Base-by-base conservation (phyloP, 2,329 filamentous ascomycete species). In the Neodidymelliopsis sp. region DNA sequence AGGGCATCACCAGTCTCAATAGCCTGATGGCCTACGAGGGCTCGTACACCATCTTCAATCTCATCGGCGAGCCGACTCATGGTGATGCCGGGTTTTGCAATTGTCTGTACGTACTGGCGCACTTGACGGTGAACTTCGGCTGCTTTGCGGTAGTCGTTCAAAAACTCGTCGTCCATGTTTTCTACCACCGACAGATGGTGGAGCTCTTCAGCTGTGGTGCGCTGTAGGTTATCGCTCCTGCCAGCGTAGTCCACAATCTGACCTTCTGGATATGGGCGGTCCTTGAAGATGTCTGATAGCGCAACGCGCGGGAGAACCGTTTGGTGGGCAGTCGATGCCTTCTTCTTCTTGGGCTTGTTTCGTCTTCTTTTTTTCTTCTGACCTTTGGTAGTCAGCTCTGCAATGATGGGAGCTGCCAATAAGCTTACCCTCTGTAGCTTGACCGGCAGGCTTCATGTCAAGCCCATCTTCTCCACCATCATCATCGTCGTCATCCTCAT, bases 111-210 rank as follows among this genome's bases (percentile, higher is more conserved):
- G 79, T 89, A 89, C 68, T 90, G 85, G 46, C 90, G 87, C 49
- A 94, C 90, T 70, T 95, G 90, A 49, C 91, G 85, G 71, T 96
- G 90, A 10, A 90, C 83, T 74, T 95, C 91, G n/a, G 90, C 90
- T 29, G 85, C 90, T 67, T 93, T 84, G 53, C 91, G 87, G 70
- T 92, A 94, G 66, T 95, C 90, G 42, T 80, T 78, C 43, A 94
- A 74, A 74, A 90, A 92, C 41, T 90, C 85, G 57, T 83, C 84
- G 67, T 90, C 86, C 77, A 91, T 84, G 61, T 88, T 86, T 67
- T 90, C 85, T 33, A 68, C 28, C n/a, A 67, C 66, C 10, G 67
- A 59, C 15, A 92, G 77, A 67, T 93, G 85, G 31, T 90, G 84
- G 74, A 91, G 88, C 76, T 95, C 90, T 73, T 92, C 90, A 66